Evolutionary conservation across 371 early-diverging fungal genomes (phyloP), one percentile per base, ranked within the genome.

Genomic region (Mucor racemosus): DNA sequence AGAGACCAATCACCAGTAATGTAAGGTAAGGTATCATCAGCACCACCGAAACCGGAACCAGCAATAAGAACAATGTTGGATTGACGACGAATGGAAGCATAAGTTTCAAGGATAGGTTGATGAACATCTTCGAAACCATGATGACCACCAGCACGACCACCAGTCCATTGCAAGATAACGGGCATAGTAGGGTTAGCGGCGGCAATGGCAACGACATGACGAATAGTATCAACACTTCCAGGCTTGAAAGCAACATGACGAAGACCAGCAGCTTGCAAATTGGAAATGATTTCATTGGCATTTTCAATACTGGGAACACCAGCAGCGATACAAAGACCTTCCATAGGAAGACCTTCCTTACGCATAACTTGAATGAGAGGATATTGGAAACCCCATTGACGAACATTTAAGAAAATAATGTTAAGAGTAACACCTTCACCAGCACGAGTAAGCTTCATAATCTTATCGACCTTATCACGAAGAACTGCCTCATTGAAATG

Each of bases 51-150:
- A 35, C 97, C 97, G 59, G 93, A 92, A 40, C 98, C 98, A 66
- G 91, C 95, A 60, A 97, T 92, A 41, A 97, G 84, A 36, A 95
- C 88, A 67, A 97, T 89, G 81, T 97, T 97, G 62, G 83, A 67
- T 68, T 90, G 90, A 21, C 91, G 90, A 75, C 98, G 92, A 58
- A 97, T 95, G 26, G 93, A 87, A 44, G 92, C 92, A 70, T 97
- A 97, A 5, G 96, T 95, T 84, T 95, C 95, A 26, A 97, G 78
- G 68, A 97, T 93, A 58, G 97, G 97, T 69, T 90, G 90, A 74
- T 97, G 96, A 81, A 95, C 91, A 77, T 97, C 98, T 81, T 97
- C 98, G 65, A 92, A 97, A 65, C 92, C 91, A 90, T 97, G 98
- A 79, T 97, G 98, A 39, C 98, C 98, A 77, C 98, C 98, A 44